A percentile compares a stretch with the other conserved stretches of the same genome.
phyloP scores from a whole-genome alignment of 2,329 filamentous ascomycete genomes.

The Fusarium sp. region DNA sequence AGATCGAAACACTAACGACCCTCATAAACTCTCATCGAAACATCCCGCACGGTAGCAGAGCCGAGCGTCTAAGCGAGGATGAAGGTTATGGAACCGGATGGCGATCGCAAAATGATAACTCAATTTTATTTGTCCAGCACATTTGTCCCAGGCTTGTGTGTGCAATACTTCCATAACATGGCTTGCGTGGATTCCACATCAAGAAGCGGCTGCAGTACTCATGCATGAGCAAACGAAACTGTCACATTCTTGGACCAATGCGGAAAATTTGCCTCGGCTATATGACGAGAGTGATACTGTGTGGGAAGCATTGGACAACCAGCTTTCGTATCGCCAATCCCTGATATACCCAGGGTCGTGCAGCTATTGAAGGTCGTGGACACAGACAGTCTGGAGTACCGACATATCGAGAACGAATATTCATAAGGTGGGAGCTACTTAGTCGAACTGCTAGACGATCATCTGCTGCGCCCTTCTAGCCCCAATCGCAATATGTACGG shows the following conservation, averaged over 20 bases:
- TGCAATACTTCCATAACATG: not conserved
- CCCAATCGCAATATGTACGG: not conserved
- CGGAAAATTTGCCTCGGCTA: not conserved
- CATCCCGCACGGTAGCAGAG: not conserved
- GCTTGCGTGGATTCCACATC: conserved; percentile 4
- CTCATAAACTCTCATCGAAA: not conserved
- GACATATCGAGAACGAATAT: not conserved
- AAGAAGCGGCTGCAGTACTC: conserved; percentile 23
- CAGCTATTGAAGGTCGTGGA: not conserved
- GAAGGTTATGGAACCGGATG: not conserved
- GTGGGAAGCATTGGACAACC: not conserved
- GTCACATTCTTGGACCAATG: conserved; percentile 16
- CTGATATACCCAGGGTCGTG: not conserved
- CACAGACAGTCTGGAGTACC: not conserved
- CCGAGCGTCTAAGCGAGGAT: not conserved
- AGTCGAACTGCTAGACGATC: not conserved
- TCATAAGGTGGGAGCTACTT: not conserved
- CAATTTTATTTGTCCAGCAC: not conserved
- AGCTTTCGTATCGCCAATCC: not conserved
- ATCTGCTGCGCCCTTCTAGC: not conserved
- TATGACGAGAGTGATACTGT: conserved; percentile 9
- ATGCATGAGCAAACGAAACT: conserved; percentile 20
- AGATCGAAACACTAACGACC: not conserved
- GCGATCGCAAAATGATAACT: conserved; percentile 3
- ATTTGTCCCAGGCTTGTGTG: not conserved